These are phyloP conservation scores for Rhododendron henanense DNA, from an alignment of 148 eudicot species.

Conservation along the genomic window DNA sequence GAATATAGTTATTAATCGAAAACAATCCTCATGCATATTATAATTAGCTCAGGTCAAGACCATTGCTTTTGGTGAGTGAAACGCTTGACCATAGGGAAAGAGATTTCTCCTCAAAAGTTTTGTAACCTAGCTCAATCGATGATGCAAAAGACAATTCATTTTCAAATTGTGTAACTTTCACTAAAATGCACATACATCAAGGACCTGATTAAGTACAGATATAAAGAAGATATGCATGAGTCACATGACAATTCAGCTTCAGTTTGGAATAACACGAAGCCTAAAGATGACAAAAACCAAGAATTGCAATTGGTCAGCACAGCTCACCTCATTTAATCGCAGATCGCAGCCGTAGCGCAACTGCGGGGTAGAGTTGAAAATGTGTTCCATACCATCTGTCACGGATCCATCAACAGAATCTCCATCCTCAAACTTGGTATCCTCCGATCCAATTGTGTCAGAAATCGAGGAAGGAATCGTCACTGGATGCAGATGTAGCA, in stretches of 20 bases:
- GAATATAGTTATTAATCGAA: neutral
- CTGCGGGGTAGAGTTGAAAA: slow-evolving; percentile 85
- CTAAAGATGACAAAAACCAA: neutral
- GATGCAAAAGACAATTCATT: neutral
- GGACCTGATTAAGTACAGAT: neutral
- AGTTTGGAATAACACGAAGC: neutral
- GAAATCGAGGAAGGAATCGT: slow-evolving; percentile 70
- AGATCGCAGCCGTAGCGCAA: slow-evolving; percentile 89
- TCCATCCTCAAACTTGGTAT: slow-evolving; percentile 53
- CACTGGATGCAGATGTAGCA: slow-evolving; percentile 84
- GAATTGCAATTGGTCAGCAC: neutral
- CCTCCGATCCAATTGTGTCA: slow-evolving; percentile 56
- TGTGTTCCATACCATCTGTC: slow-evolving; percentile 95
- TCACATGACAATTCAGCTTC: neutral
- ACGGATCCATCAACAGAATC: slow-evolving; percentile 67
- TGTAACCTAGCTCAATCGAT: neutral
- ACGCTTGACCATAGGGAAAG: no score
- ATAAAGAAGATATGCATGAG: neutral
- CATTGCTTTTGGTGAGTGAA: no score
- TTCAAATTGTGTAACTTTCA: neutral
- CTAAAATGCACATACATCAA: neutral
- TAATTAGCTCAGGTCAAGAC: no score
- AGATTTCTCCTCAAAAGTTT: no score
- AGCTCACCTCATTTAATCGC: slow-evolving; percentile 87
- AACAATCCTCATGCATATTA: neutral